Conservation (phyloP, 2,329 filamentous ascomycete species). For the Fusarium sp. region DNA sequence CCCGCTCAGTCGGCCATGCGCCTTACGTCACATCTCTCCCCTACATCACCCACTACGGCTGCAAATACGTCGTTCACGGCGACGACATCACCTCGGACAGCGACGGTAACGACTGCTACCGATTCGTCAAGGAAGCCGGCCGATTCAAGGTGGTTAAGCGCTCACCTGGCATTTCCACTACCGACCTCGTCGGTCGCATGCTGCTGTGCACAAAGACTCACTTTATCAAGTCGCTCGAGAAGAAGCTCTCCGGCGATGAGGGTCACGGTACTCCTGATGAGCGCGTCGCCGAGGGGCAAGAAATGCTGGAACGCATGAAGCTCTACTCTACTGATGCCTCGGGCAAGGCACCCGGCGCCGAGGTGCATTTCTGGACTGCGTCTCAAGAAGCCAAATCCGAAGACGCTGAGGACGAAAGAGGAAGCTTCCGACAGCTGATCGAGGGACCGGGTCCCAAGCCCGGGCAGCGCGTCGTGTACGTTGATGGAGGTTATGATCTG, state of each 20-base stretch:
- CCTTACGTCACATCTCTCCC: conserved; percentile 94
- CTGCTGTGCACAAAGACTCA: conserved; percentile 94
- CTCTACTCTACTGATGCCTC: conserved; percentile 91
- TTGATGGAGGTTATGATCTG: conserved; percentile 95
- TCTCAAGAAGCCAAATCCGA: conserved; percentile 62
- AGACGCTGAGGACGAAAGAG: conserved; percentile 68
- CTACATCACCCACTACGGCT: conserved; percentile 96
- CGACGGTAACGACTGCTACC: conserved; percentile 94
- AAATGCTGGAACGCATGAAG: conserved; percentile 81
- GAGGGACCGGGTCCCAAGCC: conserved; percentile 76
- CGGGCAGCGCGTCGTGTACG: conserved; percentile 90
- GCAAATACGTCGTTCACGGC: conserved; percentile 94
- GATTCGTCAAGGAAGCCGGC: conserved; percentile 93
- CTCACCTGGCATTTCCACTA: conserved; percentile 96
- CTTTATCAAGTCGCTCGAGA: conserved; percentile 86
- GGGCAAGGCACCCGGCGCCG: conserved; percentile 80
- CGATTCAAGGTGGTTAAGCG: conserved; percentile 97
- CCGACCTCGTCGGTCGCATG: conserved; percentile 98
- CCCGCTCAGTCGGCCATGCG: conserved; percentile 82
- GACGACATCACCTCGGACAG: conserved; percentile 98
- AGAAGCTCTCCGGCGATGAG: conserved; percentile 76
- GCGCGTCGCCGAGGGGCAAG: conserved; percentile 70
- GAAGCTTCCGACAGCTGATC: conserved; percentile 76
- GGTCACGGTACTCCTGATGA: conserved; percentile 78
- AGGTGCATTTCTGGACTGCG: conserved; percentile 86